Evolutionary conservation across 768 basidiomycete genomes (phyloP).

Genomic region (Phanerochaete carnosa): DNA sequence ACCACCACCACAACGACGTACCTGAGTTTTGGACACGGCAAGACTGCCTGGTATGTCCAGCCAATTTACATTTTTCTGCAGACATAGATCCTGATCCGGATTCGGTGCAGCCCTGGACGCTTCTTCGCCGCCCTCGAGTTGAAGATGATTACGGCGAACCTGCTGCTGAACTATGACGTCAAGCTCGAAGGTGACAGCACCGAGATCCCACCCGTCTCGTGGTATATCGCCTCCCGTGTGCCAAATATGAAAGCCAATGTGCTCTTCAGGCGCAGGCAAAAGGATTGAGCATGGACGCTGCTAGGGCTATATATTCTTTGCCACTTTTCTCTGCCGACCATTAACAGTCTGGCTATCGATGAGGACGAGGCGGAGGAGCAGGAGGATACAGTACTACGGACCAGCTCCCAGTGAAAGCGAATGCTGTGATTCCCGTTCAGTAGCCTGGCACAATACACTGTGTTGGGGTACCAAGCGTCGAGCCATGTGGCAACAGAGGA

Average conservation of each 20-base stretch:
- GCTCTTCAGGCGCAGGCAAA: slow-evolving; percentile 18
- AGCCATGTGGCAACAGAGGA: too few relatives aligned
- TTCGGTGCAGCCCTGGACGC: slow-evolving; percentile 29
- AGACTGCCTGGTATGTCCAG: slow-evolving; percentile 22
- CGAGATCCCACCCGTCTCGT: neutral
- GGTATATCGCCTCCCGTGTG: neutral
- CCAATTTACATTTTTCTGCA: neutral
- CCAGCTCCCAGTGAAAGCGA: too few relatives aligned
- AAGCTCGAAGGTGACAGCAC: slow-evolving; percentile 23
- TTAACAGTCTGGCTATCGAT: too few relatives aligned
- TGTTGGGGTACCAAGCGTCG: too few relatives aligned
- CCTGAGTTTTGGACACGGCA: slow-evolving; percentile 24
- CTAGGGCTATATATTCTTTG: too few relatives aligned
- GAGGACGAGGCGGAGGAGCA: too few relatives aligned
- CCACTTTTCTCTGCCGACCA: too few relatives aligned
- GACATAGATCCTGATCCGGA: neutral
- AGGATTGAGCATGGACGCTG: neutral
- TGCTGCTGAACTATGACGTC: slow-evolving; percentile 31
- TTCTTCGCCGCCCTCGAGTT: slow-evolving; percentile 33
- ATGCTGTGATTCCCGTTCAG: too few relatives aligned
- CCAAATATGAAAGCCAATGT: slow-evolving; percentile 12
- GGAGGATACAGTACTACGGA: too few relatives aligned
- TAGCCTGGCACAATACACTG: too few relatives aligned
- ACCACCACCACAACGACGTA: slow-evolving; percentile 14
- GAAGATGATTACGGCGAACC: slow-evolving; percentile 31